Conservation (phyloP, 106 monocot species). For the Acanthochlamys bracteata region DNA sequence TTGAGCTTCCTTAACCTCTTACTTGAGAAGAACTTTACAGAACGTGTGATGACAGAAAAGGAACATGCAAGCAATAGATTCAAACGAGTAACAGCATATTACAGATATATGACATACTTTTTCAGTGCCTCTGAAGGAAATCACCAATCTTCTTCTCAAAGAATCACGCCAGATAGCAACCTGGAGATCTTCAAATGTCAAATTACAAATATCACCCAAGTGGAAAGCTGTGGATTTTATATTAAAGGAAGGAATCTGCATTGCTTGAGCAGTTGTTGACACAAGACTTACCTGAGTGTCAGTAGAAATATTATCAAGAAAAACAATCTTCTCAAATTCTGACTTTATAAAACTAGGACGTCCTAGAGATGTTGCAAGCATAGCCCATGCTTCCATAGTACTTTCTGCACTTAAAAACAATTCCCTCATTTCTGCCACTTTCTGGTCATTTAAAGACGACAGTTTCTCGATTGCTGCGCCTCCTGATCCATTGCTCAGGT, state of each 20-base stretch:
- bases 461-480: conserved; percentile 8
- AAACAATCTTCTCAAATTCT: conserved; percentile 94
- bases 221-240: not conserved
- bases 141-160: conserved; percentile 50
- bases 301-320: conserved; percentile 85
- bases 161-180: conserved; percentile 94
- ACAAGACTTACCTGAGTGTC: conserved; percentile 70
- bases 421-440: conserved; percentile 49
- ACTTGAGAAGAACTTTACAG: too few species aligned
- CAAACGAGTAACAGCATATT: too few species aligned
- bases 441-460: conserved; percentile 21
- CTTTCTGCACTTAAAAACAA: conserved; percentile 92
- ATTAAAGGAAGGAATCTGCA: not conserved
- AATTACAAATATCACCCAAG: not conserved
- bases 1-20: too few species aligned
- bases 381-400: conserved; percentile 98
- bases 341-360: conserved; percentile 87
- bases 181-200: conserved; percentile 21
- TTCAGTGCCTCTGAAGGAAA: conserved; percentile 98
- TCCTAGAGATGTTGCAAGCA: conserved; percentile 90
- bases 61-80: too few species aligned
- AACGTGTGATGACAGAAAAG: too few species aligned
- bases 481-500: conserved; percentile 11
- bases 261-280: not conserved
- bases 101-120: conserved; percentile 41